Evolutionary conservation across 2,329 filamentous ascomycete species (phyloP).

Genomic region (Kalmusia sp.): DNA sequence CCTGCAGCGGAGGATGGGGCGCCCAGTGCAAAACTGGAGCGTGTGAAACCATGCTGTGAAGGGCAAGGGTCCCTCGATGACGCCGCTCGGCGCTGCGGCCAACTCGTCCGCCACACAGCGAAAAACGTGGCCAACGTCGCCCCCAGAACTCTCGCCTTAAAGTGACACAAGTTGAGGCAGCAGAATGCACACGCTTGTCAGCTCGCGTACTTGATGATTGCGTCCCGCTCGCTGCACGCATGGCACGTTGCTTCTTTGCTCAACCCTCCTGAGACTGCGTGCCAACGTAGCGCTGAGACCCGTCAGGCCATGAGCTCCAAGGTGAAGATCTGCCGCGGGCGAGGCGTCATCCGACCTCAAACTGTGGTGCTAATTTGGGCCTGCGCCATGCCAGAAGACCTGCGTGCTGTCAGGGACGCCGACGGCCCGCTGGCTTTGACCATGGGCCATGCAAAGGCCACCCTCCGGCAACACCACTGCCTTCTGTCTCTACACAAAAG

Average conservation of each 20-base stretch:
- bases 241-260: not conserved
- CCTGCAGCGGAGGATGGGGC: not conserved
- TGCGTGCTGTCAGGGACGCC: slow-evolving; percentile 4
- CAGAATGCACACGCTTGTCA: not conserved
- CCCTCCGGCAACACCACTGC: not conserved
- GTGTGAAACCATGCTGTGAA: slow-evolving; percentile 10
- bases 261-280: not conserved
- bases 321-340: not conserved
- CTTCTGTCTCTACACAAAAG: not conserved
- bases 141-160: not conserved
- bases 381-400: slow-evolving; percentile 2
- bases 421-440: not conserved
- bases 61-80: slow-evolving; percentile 1
- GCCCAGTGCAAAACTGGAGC: slow-evolving; percentile 7
- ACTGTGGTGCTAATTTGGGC: not conserved
- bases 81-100: not conserved
- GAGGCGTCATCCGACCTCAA: not conserved
- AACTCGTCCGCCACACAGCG: slow-evolving; percentile 3
- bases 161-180: not conserved
- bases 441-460: not conserved
- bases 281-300: not conserved
- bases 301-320: not conserved
- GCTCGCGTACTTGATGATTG: too few species aligned
- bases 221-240: too few species aligned
- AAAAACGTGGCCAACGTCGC: slow-evolving; percentile 5